Evolutionary conservation across 1,284 basidiomycete genomes (phyloP).

Genomic region (Trichosporon ovoides): DNA sequence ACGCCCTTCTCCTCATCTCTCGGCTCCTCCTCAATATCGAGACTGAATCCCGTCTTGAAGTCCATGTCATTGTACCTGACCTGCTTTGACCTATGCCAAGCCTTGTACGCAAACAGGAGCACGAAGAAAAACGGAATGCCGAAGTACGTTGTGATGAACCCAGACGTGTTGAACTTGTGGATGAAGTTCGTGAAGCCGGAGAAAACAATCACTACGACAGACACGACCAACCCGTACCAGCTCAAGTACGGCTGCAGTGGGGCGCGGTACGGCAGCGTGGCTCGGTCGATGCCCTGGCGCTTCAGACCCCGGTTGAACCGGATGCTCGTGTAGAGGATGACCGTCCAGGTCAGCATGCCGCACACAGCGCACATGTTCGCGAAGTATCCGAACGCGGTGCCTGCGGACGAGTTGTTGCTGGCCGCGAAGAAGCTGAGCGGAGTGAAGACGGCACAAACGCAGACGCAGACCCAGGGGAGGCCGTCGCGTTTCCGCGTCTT

Average conservation of each 20-base stretch:
- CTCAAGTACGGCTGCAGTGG: constrained; percentile 39
- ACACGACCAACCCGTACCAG: constrained; percentile 24
- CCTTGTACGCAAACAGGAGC: constrained; percentile 20
- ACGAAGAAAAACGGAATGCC: constrained; percentile 26
- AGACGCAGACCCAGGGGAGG: constrained; percentile 30
- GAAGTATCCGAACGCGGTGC: constrained; percentile 69
- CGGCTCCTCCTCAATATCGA: constrained; percentile 34
- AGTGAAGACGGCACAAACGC: constrained; percentile 23
- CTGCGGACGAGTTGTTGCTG: constrained; percentile 49
- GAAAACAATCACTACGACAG: constrained; percentile 27
- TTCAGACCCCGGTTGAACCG: constrained; percentile 71
- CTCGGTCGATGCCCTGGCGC: constrained; percentile 57
- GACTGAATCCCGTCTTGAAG: constrained; percentile 34
- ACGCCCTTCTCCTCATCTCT: constrained; percentile 23
- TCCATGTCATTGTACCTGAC: constrained; percentile 14
- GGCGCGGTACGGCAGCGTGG: constrained; percentile 61
- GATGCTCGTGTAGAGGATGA: constrained; percentile 70
- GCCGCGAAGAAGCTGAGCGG: constrained; percentile 32
- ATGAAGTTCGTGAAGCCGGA: constrained; percentile 28
- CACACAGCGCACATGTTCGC: constrained; percentile 57
- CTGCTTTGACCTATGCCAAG: constrained; percentile 1
- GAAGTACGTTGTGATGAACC: constrained; percentile 31
- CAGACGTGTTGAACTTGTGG: constrained; percentile 33
- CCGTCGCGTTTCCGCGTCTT: constrained; percentile 46
- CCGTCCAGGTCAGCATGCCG: constrained; percentile 68